Conservation (phyloP, 2,329 filamentous ascomycete species). For the Aspergillus oerlinghausenensis region DNA sequence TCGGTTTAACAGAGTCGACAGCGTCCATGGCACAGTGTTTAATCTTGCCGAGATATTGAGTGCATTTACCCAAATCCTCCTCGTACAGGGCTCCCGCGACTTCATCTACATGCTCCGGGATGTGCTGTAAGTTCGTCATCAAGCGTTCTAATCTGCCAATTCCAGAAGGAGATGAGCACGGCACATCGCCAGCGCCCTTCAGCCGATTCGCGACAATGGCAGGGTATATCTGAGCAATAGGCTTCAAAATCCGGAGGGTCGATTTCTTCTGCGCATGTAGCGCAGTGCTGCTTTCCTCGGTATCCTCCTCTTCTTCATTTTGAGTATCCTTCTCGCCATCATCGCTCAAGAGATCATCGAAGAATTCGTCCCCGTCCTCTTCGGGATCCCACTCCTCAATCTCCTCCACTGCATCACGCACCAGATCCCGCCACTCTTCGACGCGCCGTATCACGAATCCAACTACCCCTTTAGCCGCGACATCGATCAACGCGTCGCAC, state of each 20-base stretch:
- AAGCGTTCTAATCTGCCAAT: constrained; percentile 32
- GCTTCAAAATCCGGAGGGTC: constrained; percentile 39
- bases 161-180: constrained; percentile 13
- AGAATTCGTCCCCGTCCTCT: constrained; percentile 55
- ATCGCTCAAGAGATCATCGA: constrained; percentile 34
- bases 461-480: constrained; percentile 64
- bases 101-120: constrained; percentile 43
- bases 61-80: constrained; percentile 32
- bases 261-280: constrained; percentile 39
- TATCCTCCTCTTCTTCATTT: constrained; percentile 14
- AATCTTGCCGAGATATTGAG: constrained; percentile 28
- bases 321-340: constrained; percentile 22
- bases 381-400: constrained; percentile 84
- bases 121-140: constrained; percentile 28
- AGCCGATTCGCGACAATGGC: constrained; percentile 40
- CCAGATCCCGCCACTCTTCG: constrained; percentile 66
- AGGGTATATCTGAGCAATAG: constrained; percentile 41
- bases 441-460: constrained; percentile 68
- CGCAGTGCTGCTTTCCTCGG: constrained; percentile 28
- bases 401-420: constrained; percentile 81
- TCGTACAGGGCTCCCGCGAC: constrained; percentile 44
- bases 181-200: constrained; percentile 26
- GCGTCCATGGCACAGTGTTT: constrained; percentile 55
- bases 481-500: constrained; percentile 66
- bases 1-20: constrained; percentile 65